phyloP scores from a whole-genome alignment of 441 rosid species.

The Croton laevigatus region DNA sequence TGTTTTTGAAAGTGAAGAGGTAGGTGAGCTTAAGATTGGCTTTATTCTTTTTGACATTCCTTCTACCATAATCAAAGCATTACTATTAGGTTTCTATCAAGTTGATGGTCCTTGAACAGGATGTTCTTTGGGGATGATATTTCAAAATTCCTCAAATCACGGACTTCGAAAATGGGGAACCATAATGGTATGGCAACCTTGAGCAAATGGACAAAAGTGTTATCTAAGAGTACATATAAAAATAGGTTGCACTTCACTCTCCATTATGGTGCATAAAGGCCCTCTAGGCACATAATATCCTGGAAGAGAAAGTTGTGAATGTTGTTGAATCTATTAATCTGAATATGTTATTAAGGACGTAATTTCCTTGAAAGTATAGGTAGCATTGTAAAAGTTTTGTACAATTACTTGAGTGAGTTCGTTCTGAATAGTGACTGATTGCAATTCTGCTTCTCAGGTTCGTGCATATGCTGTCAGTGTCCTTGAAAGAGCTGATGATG shows the following conservation, averaged over 20 bases:
- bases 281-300: neutral
- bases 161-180: neutral
- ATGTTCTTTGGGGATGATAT: neutral
- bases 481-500: conserved; percentile 98
- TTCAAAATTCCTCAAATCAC: neutral
- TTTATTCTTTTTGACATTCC: neutral
- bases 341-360: neutral
- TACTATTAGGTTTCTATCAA: neutral
- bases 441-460: conserved; percentile 54
- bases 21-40: conserved; percentile 24
- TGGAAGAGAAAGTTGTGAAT: neutral
- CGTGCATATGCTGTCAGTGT: conserved; percentile 99
- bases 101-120: neutral
- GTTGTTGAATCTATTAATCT: neutral
- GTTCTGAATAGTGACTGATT: conserved; percentile 17
- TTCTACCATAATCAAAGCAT: neutral
- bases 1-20: conserved; percentile 97
- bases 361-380: neutral
- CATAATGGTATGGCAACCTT: conserved; percentile 2
- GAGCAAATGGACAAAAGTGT: neutral
- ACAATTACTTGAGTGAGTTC: neutral
- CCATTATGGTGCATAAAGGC: neutral
- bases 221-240: neutral
- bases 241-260: neutral
- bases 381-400: neutral